Percentiles rank a stretch among this genome's conserved stretches.
These are phyloP conservation scores for Umbelopsis sp. DNA, from an alignment of 371 early-diverging fungal genomes.

Conservation along the genomic window DNA sequence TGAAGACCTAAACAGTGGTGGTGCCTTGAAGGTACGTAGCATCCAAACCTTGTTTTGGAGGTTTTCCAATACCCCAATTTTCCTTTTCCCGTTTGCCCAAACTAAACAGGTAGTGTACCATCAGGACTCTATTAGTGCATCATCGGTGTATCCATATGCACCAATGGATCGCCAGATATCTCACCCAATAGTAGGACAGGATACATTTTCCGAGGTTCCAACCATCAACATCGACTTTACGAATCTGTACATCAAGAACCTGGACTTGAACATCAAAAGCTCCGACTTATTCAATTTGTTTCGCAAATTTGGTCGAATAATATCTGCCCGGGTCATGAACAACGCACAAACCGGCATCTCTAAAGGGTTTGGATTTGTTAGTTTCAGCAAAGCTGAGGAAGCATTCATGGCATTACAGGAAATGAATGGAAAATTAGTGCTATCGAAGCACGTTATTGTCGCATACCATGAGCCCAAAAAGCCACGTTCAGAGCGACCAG, in stretches of 20 bases:
- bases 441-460: constrained; percentile 46
- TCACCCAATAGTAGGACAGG: not conserved
- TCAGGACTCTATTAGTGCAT: constrained; percentile 2
- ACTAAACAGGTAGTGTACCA: not conserved
- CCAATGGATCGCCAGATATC: constrained; percentile 13
- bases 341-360: constrained; percentile 46
- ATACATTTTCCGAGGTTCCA: not conserved
- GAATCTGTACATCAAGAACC: constrained; percentile 60
- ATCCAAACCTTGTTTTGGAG: constrained; percentile 6
- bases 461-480: constrained; percentile 57
- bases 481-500: constrained; percentile 24
- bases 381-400: constrained; percentile 47
- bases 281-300: constrained; percentile 50
- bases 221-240: constrained; percentile 34
- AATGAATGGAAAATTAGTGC: constrained; percentile 40
- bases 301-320: constrained; percentile 51
- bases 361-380: constrained; percentile 57
- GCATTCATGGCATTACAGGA: constrained; percentile 39
- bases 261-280: constrained; percentile 52
- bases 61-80: not conserved
- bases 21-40: not conserved
- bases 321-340: constrained; percentile 56
- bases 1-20: not conserved
- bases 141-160: constrained; percentile 3
- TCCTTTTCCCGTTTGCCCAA: not conserved